Evolutionary conservation across 345 rosid species (phyloP).

Genomic region (Punica granatum): DNA sequence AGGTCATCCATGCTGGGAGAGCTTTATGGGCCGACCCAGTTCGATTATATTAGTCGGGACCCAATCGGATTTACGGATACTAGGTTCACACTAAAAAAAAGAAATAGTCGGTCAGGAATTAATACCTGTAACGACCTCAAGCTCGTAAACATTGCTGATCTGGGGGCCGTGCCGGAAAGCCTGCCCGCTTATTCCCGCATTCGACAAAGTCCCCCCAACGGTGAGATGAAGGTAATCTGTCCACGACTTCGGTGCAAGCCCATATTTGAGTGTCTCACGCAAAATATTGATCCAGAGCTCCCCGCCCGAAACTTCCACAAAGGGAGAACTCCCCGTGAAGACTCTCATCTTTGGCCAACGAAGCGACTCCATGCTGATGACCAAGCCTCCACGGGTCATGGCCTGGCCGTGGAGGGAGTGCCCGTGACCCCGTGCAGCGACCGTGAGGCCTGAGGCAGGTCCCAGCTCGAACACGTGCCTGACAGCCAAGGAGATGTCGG

Average conservation of each 20-base stretch:
- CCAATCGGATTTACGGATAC: no score
- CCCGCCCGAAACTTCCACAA: conserved; percentile 86
- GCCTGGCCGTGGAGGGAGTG: conserved; percentile 97
- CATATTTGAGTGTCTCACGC: conserved; percentile 63
- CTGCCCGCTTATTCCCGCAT: conserved; percentile 96
- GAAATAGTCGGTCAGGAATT: not conserved
- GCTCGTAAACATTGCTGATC: conserved; percentile 68
- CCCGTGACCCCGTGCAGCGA: conserved; percentile 92
- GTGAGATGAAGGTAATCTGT: conserved; percentile 93
- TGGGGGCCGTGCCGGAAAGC: conserved; percentile 91
- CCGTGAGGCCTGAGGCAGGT: conserved; percentile 53
- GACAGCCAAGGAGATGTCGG: conserved; percentile 60
- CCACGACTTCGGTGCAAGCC: conserved; percentile 91
- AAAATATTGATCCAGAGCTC: conserved; percentile 85
- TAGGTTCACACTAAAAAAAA: no score
- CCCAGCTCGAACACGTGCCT: conserved; percentile 51
- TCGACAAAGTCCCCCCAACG: conserved; percentile 85
- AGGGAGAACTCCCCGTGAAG: conserved; percentile 39
- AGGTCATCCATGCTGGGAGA: no score
- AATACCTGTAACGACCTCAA: conserved; percentile 87
- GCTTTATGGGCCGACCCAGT: no score
- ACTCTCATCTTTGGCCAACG: conserved; percentile 31
- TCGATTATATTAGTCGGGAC: no score
- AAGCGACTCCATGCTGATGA: conserved; percentile 78
- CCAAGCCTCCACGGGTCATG: conserved; percentile 71